Percentiles rank a stretch among this genome's conserved stretches.
These are phyloP conservation scores for Begonia fuchsioides DNA, from an alignment of 306 rosid genomes.

Conservation along the genomic window DNA sequence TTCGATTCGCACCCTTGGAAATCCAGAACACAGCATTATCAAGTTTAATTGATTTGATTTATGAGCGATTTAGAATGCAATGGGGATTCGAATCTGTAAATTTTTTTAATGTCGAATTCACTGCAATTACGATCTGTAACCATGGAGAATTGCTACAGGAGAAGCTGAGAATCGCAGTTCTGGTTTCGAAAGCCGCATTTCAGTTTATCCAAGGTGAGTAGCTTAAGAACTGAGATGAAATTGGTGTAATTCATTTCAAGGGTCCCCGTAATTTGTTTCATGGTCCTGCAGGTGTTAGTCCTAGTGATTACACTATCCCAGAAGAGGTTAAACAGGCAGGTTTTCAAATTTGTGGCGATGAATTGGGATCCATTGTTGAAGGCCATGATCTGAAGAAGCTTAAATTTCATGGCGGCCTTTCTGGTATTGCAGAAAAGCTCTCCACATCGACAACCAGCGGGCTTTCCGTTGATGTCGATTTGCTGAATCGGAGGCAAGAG, in stretches of 20 bases:
- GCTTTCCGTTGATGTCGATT: constrained; percentile 14
- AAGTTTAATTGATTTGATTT: constrained; percentile 6
- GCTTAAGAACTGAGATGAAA: not conserved
- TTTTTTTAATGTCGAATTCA: too few relatives aligned
- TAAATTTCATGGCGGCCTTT: constrained; percentile 32
- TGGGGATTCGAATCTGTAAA: too few relatives aligned
- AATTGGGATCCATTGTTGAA: constrained; percentile 43
- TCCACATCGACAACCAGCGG: constrained; percentile 39
- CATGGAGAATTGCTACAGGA: constrained; percentile 23
- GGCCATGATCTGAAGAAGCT: constrained; percentile 41
- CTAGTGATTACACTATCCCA: constrained; percentile 21
- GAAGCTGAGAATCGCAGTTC: constrained; percentile 53
- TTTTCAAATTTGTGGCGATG: constrained; percentile 46
- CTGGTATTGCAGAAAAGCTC: constrained; percentile 42
- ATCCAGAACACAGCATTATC: not conserved
- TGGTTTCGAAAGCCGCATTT: constrained; percentile 70
- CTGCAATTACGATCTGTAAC: too few relatives aligned
- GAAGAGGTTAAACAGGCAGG: constrained; percentile 47
- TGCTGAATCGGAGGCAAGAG: constrained; percentile 32
- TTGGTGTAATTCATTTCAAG: not conserved
- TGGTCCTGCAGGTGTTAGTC: constrained; percentile 37
- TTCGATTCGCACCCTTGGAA: not conserved
- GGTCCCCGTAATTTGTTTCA: not conserved
- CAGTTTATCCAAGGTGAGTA: constrained; percentile 50
- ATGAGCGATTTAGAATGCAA: too few relatives aligned